Base-by-base conservation (phyloP, 306 rosid genomes). In the Medicago ruthenica region DNA sequence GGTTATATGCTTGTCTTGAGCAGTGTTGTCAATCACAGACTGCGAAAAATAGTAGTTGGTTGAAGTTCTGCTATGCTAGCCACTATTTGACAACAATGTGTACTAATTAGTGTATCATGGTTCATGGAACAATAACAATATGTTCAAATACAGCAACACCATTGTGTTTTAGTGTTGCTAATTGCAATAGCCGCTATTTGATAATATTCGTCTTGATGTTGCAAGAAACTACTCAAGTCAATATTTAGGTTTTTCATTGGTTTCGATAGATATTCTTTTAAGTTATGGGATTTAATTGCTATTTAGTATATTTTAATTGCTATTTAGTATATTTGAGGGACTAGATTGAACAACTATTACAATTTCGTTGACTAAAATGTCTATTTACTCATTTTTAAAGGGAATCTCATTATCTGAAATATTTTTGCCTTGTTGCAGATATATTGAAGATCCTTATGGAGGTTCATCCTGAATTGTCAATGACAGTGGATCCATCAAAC, bases 401-500 rank as follows among this genome's bases (percentile, higher is more conserved):
- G 74, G 64, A 17, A 34, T 1, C 51, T 67, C 39, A 15, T 3
- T n/a, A 24, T 21, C 31, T 34, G 9, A 47, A 21, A 70, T 22
- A 8, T 47, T 18, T 67, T 82, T 76, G 13, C 15, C 16, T 17
- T 86, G 61, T 82, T 80, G 81, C 87, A 95, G 99, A 89, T 76
- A 71, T 96, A 36, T 53, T 96, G 83, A 87, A 71, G 86, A 85
- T 90, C 59, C 88, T 90, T 7, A 84, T 92, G 91, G 97, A 92
- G 76, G 87, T 81, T 70, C 90, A 96, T 81, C 97, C 93, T 36
- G 98, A 86, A 74, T 71, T 90, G 72, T 80, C 96, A 4, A 92
- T 96, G 98, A 96, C 99, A 0, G 99, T 90, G 50, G 98, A 96
- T 83, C 83, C 82, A 79, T 90, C 93, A 5, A 96, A 96, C 87